phyloP scores from a whole-genome alignment of 345 rosid genomes.

The Pelargonium nanum region DNA sequence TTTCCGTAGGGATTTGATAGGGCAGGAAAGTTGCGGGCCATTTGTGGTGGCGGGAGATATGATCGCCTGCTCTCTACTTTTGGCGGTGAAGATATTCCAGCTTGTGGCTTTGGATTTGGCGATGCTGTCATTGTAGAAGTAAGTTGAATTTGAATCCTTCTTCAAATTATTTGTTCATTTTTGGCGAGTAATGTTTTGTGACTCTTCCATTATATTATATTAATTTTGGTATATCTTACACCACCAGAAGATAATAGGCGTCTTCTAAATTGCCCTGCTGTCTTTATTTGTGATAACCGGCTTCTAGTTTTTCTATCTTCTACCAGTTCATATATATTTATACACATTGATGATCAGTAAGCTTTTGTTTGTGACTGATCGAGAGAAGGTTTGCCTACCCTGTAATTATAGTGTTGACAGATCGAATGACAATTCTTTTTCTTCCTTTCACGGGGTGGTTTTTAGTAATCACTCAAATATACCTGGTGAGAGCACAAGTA shows the following conservation, averaged over 20 bases:
- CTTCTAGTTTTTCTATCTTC: neutral
- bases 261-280: no score
- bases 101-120: conserved; percentile 97
- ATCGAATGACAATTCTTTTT: no score
- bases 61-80: conserved; percentile 74
- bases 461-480: no score
- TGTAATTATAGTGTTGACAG: no score
- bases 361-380: no score
- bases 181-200: neutral
- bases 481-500: no score
- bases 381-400: no score
- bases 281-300: neutral
- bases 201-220: neutral
- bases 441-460: no score
- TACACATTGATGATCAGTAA: no score
- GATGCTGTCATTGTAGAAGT: conserved; percentile 93
- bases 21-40: conserved; percentile 76
- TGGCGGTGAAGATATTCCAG: conserved; percentile 91
- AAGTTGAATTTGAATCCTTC: conserved; percentile 21
- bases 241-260: no score
- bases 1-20: conserved; percentile 67
- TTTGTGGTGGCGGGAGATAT: conserved; percentile 90
- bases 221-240: no score
- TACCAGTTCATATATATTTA: no score
- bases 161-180: neutral